phyloP scores from a whole-genome alignment of 129 eudicot species.

The Pseudognaphalium luteoalbum region DNA sequence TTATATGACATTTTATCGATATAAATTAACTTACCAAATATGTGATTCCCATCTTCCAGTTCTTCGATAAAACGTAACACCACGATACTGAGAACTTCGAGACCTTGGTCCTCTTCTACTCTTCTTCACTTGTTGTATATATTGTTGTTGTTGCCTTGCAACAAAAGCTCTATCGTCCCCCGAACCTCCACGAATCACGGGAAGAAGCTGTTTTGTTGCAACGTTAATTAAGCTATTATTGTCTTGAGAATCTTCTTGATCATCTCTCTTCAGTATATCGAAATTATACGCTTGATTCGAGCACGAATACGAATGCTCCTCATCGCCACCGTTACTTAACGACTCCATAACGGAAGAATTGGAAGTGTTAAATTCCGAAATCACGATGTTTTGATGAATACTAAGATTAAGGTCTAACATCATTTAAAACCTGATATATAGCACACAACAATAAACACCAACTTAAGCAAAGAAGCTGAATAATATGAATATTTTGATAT shows the following conservation, averaged over 20 bases:
- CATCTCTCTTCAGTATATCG: constrained; percentile 33
- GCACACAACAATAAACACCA: neutral
- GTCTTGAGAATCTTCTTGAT: constrained; percentile 19
- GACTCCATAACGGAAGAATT: constrained; percentile 53
- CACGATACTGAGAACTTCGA: constrained; percentile 82
- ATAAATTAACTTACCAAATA: constrained; percentile 55
- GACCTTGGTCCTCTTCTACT: constrained; percentile 86
- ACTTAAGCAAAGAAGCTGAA: neutral
- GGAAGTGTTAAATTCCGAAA: constrained; percentile 37
- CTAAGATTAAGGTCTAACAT: constrained; percentile 73
- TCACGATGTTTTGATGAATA: constrained; percentile 31
- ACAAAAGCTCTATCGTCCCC: constrained; percentile 34
- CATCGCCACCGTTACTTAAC: constrained; percentile 45
- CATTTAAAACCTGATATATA: constrained; percentile 10
- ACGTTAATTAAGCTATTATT: constrained; percentile 5
- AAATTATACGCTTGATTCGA: constrained; percentile 31
- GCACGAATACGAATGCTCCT: constrained; percentile 30
- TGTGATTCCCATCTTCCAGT: constrained; percentile 98
- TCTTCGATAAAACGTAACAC: constrained; percentile 86
- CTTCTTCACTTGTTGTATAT: constrained; percentile 52
- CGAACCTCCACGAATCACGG: constrained; percentile 13
- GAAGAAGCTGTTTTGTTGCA: constrained; percentile 25
- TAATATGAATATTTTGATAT: neutral
- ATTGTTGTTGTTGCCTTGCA: constrained; percentile 32
- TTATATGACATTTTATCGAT: neutral